phyloP scores from a whole-genome alignment of 805 yeast genomes.

The Candida taoyuanica region DNA sequence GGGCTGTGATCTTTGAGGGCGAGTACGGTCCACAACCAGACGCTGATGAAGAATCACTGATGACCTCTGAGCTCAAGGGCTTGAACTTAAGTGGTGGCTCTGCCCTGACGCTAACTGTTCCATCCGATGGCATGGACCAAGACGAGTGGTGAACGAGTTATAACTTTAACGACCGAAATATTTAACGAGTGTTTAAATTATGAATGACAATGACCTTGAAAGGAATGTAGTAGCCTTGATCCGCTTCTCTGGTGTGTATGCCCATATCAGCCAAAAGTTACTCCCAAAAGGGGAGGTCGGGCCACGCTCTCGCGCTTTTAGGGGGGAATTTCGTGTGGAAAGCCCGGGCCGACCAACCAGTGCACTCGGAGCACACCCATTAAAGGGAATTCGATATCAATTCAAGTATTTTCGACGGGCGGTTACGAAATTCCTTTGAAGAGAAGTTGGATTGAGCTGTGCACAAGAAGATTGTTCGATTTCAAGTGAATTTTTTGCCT shows the following conservation, averaged over 20 bases:
- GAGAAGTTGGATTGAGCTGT: not conserved
- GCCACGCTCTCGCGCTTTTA: too few species aligned
- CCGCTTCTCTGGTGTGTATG: too few species aligned
- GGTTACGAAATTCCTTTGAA: not conserved
- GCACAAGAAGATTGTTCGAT: too few species aligned
- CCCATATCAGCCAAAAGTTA: too few species aligned
- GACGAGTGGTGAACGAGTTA: conserved; percentile 18
- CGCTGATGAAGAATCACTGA: conserved; percentile 26
- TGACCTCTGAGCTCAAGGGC: conserved; percentile 19
- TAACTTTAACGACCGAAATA: not conserved
- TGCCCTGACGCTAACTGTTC: conserved; percentile 15
- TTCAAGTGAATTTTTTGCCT: too few species aligned
- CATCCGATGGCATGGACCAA: conserved; percentile 22
- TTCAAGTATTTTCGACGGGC: not conserved
- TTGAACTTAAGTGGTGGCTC: conserved; percentile 19
- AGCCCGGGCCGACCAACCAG: too few species aligned
- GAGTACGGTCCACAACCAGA: conserved; percentile 84
- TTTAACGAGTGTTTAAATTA: not conserved
- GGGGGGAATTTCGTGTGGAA: too few species aligned
- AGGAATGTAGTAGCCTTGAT: too few species aligned
- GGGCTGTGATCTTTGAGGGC: conserved; percentile 93
- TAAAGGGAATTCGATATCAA: not conserved
- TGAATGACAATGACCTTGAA: conserved; percentile 1
- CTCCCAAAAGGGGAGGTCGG: too few species aligned
- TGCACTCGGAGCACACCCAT: not conserved